These are phyloP conservation scores for Colletotrichum kahawae DNA, from an alignment of 2,329 filamentous ascomycete species.

Conservation along the genomic window DNA sequence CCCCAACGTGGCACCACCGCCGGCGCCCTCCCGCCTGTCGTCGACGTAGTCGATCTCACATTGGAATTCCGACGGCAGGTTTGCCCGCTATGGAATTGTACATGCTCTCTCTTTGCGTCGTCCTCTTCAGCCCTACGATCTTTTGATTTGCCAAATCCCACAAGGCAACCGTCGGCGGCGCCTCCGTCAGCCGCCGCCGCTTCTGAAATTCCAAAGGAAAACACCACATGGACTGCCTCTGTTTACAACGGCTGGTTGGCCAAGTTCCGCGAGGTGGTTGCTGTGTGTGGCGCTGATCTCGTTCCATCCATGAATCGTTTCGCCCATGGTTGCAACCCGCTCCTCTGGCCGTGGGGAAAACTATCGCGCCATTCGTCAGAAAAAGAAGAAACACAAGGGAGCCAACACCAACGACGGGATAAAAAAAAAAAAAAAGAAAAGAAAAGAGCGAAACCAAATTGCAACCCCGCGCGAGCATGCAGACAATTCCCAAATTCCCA, in stretches of 20 bases:
- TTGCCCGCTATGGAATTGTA: neutral
- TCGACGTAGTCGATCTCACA: neutral
- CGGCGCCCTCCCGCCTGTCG: neutral
- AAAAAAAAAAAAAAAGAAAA: no score
- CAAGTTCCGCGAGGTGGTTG: neutral
- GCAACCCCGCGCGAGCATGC: neutral
- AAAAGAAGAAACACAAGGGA: neutral
- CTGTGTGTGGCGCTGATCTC: neutral
- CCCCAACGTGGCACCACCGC: neutral
- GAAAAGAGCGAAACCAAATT: neutral
- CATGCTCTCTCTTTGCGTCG: neutral
- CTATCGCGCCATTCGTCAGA: neutral
- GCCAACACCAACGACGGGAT: neutral
- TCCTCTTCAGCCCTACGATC: neutral
- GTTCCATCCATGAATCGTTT: neutral
- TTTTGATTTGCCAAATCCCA: neutral
- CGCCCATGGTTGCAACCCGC: neutral
- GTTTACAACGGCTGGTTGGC: neutral
- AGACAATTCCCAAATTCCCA: neutral
- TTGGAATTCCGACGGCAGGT: neutral
- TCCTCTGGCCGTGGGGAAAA: neutral
- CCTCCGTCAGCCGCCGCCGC: neutral
- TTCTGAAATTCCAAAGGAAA: neutral
- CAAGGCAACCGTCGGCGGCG: neutral
- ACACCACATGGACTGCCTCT: neutral